Conservation (phyloP, 768 basidiomycete species). For the Tubosaeta brunneosetosa region DNA sequence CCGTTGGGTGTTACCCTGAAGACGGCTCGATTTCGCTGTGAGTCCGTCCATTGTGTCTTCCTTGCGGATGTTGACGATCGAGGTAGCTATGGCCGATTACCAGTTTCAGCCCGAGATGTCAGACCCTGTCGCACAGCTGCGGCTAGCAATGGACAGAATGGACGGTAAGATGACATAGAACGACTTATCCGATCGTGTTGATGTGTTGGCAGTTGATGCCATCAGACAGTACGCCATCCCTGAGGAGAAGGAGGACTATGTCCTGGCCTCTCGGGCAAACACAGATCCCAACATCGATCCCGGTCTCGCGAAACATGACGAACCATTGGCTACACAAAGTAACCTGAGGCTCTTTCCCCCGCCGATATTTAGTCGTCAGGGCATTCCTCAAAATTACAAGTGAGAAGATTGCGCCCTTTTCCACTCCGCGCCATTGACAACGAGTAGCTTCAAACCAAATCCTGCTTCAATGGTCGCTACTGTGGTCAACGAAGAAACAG, state of each 20-base stretch:
- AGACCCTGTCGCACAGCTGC: constrained; percentile 67
- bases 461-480: constrained; percentile 67
- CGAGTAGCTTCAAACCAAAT: constrained; percentile 68
- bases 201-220: constrained; percentile 52
- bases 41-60: constrained; percentile 26
- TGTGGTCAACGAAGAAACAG: constrained; percentile 66
- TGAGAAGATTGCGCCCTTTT: constrained; percentile 28
- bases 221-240: constrained; percentile 69
- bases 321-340: constrained; percentile 34
- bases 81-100: constrained; percentile 86
- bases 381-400: constrained; percentile 79
- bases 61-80: neutral
- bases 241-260: constrained; percentile 63
- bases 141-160: constrained; percentile 70
- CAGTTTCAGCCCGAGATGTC: constrained; percentile 75
- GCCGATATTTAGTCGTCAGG: constrained; percentile 82
- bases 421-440: neutral
- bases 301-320: constrained; percentile 24
- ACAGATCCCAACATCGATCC: constrained; percentile 52
- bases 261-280: constrained; percentile 27
- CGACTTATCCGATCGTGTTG: neutral
- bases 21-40: constrained; percentile 88
- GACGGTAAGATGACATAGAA: constrained; percentile 55
- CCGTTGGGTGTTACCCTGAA: constrained; percentile 73
- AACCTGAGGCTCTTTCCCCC: constrained; percentile 80